phyloP scores from a whole-genome alignment of 495 filamentous ascomycete genomes.

The Podospora australis region DNA sequence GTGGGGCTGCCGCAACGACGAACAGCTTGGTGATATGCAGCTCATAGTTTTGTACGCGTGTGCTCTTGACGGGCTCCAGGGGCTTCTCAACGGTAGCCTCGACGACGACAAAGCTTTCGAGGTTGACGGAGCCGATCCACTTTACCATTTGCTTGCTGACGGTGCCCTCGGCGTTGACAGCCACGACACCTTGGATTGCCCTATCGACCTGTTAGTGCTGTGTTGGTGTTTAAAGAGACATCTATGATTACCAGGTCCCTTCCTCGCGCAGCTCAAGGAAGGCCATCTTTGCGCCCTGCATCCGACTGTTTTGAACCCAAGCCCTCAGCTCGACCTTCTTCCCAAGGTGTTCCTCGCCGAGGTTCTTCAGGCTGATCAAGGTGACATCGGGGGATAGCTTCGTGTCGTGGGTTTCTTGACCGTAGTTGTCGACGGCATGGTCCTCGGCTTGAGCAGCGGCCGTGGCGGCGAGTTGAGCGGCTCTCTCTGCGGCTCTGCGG shows the following conservation, averaged over 20 bases:
- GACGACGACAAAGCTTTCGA: conserved; percentile 77
- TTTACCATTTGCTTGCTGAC: conserved; percentile 88
- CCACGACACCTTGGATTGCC: conserved; percentile 70
- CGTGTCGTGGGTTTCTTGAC: conserved; percentile 34
- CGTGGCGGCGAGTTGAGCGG: conserved; percentile 39
- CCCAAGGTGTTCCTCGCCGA: conserved; percentile 56
- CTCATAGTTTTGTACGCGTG: conserved; percentile 67
- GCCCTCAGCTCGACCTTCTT: conserved; percentile 75
- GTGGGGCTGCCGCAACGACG: conserved; percentile 53
- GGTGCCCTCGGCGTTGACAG: conserved; percentile 47
- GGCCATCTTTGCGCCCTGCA: conserved; percentile 84
- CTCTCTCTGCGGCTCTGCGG: conserved; percentile 43
- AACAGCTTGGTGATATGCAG: conserved; percentile 83
- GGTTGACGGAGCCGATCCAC: conserved; percentile 68
- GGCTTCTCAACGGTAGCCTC: conserved; percentile 78
- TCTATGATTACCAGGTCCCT: conserved; percentile 61
- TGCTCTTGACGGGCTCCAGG: conserved; percentile 73
- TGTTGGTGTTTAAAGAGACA: no score
- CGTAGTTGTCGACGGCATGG: conserved; percentile 65
- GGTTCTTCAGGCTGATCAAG: conserved; percentile 45
- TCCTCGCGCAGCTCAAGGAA: conserved; percentile 86
- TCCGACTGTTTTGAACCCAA: conserved; percentile 77
- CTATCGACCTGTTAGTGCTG: conserved; percentile 66
- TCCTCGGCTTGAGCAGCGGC: conserved; percentile 55
- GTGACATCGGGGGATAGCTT: conserved; percentile 26